A percentile compares a stretch with the other conserved stretches of the same genome.
phyloP scores from a whole-genome alignment of 2,329 filamentous ascomycete species.

The Atkinsonella hypoxylon region DNA sequence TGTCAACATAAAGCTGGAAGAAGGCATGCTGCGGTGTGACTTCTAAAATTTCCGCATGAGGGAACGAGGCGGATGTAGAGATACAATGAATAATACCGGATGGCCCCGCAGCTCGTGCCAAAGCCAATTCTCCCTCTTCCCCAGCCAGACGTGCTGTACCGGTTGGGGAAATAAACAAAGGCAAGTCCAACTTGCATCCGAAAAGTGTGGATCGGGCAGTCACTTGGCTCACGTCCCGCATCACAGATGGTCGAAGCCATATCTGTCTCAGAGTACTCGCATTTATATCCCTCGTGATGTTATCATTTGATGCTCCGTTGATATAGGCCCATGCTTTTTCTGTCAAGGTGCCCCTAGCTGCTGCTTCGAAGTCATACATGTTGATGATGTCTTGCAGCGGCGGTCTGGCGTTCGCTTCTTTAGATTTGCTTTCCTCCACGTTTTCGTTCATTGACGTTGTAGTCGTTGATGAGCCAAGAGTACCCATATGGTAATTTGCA shows the following conservation, averaged over 20 bases:
- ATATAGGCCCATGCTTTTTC: slow-evolving; percentile 15
- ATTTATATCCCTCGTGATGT: slow-evolving; percentile 14
- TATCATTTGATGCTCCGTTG: slow-evolving; percentile 14
- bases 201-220: slow-evolving; percentile 10
- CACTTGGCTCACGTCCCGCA: slow-evolving; percentile 10
- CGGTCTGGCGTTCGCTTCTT: slow-evolving; percentile 1
- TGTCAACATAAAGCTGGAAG: slow-evolving; percentile 53
- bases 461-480: too few relatives aligned
- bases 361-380: slow-evolving; percentile 15
- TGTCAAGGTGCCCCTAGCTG: slow-evolving; percentile 6
- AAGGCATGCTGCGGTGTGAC: slow-evolving; percentile 20
- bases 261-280: slow-evolving; percentile 8
- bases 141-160: slow-evolving; percentile 10
- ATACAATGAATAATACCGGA: slow-evolving; percentile 44
- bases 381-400: slow-evolving; percentile 13
- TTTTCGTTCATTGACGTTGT: too few relatives aligned
- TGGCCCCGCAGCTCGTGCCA: slow-evolving; percentile 9
- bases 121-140: slow-evolving; percentile 11
- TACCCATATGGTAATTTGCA: too few relatives aligned
- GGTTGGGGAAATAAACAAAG: slow-evolving; percentile 13
- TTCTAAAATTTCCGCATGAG: slow-evolving; percentile 38
- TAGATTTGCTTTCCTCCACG: too few relatives aligned
- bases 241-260: slow-evolving; percentile 14
- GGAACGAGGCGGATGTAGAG: slow-evolving; percentile 49
- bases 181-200: slow-evolving; percentile 11